Base-by-base conservation (phyloP, 441 rosid genomes). In the Metrosideros polymorpha region DNA sequence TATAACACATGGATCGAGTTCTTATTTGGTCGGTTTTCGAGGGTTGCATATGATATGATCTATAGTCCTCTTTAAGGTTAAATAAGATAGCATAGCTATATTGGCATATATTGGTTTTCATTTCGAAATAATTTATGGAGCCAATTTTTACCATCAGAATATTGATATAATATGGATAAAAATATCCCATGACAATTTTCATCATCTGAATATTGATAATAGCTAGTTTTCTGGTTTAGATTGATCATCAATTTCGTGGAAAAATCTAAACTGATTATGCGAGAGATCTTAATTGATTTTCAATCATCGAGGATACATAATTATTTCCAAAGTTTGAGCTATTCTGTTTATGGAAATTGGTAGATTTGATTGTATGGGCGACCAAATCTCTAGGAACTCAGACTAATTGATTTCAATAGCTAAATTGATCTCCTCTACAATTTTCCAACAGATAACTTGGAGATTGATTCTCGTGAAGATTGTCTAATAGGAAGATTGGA, bases 121-220 rank as follows among this genome's bases (percentile, higher is more conserved):
- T 49, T 12, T 49, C 51, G 15, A 49, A 49, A 15, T 49, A 49
- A 49, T 13, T 5, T 49, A 49, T 49, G n/a, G n/a, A n/a, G n/a
- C n/a, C n/a, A n/a, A n/a, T n/a, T n/a, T n/a, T n/a, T n/a, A n/a
- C n/a, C n/a, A n/a, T n/a, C n/a, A n/a, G n/a, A n/a, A n/a, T n/a
- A n/a, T n/a, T n/a, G n/a, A n/a, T n/a, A n/a, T n/a, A n/a, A n/a
- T n/a, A n/a, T n/a, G n/a, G 59, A 55, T 55, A 55, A 55, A 22
- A 54, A 55, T 55, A 55, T 55, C 0, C 59, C 14, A 27, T 55
- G 0, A 55, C 29, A 0, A 55, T 4, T 55, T 55, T 24, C 22
- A 9, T 24, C 29, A 55, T 55, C 59, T 55, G 9, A 24, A 55
- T 14, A 25, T 24, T 55, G 24, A 55, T 55, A 55, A 12, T 56